Percentiles rank a stretch among this genome's conserved stretches.
Evolutionary conservation across 352 stramenopile genomes (phyloP).

Genomic region (Pythium dissimile): DNA sequence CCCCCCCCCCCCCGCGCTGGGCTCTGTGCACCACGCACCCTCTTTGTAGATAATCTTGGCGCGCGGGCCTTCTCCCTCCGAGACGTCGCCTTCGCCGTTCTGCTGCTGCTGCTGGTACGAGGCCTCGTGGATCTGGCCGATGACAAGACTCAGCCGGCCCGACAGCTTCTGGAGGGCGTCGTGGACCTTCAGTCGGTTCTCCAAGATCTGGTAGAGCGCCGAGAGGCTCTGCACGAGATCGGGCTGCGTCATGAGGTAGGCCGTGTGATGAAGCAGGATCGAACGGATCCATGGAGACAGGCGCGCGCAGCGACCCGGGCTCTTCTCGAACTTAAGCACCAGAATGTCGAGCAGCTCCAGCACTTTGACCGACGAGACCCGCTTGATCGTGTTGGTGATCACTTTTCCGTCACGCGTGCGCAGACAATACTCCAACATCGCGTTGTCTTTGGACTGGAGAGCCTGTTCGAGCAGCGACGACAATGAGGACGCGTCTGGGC

Average conservation of each 20-base stretch:
- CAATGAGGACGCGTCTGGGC: constrained; percentile 80
- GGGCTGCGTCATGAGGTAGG: constrained; percentile 80
- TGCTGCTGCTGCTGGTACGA: constrained; percentile 16
- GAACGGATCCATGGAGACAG: constrained; percentile 83
- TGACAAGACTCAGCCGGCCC: constrained; percentile 72
- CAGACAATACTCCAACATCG: constrained; percentile 81
- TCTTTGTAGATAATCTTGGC: constrained; percentile 70
- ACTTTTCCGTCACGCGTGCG: constrained; percentile 74
- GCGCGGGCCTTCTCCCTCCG: constrained; percentile 39
- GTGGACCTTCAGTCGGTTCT: constrained; percentile 79
- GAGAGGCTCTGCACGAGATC: constrained; percentile 80
- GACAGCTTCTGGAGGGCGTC: constrained; percentile 82
- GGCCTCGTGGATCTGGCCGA: constrained; percentile 78
- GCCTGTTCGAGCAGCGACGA: constrained; percentile 80
- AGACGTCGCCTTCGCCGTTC: constrained; percentile 19
- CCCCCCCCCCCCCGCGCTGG: too few relatives aligned
- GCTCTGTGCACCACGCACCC: constrained; percentile 27
- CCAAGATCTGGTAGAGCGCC: constrained; percentile 80
- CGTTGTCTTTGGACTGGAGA: constrained; percentile 84
- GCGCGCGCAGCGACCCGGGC: constrained; percentile 65
- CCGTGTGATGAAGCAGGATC: constrained; percentile 80
- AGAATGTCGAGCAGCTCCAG: constrained; percentile 75
- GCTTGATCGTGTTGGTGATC: constrained; percentile 70
- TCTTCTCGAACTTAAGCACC: constrained; percentile 82
- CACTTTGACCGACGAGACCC: constrained; percentile 69